Evolutionary conservation across 1,284 basidiomycete species (phyloP).

Genomic region (Tylopilus orsonianus): DNA sequence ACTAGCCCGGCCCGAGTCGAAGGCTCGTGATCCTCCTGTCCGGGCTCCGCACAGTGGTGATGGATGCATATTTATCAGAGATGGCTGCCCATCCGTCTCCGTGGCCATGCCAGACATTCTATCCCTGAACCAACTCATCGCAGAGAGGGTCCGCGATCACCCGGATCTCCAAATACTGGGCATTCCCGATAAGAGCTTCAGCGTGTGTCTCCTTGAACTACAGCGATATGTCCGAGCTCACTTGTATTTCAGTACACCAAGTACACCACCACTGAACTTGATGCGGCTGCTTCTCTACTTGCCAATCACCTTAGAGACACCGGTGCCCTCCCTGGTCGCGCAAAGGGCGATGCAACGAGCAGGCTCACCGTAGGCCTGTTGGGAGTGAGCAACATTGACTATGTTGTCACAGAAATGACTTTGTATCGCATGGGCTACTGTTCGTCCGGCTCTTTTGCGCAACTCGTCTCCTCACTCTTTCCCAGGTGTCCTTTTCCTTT

Average conservation of each 20-base stretch:
- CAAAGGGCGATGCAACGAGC: conserved; percentile 26
- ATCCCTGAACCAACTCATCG: conserved; percentile 29
- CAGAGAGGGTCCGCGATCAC: conserved; percentile 16
- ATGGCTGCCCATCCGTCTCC: not conserved
- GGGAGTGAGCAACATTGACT: conserved; percentile 30
- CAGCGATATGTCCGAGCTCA: not conserved
- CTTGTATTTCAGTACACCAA: conserved; percentile 19
- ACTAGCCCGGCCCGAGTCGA: no score
- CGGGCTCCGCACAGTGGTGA: no score
- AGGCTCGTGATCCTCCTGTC: no score
- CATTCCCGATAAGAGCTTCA: conserved; percentile 22
- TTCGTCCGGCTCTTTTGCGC: conserved; percentile 10
- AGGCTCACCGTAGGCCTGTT: conserved; percentile 29
- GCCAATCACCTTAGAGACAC: conserved; percentile 29
- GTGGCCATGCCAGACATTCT: conserved; percentile 20
- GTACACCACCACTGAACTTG: conserved; percentile 27
- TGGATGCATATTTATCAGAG: no score
- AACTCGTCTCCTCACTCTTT: not conserved
- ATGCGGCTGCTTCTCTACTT: conserved; percentile 29
- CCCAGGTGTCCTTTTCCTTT: conserved; percentile 42
- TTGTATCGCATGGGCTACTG: conserved; percentile 35
- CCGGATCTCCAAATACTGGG: conserved; percentile 23
- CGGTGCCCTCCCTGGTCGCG: conserved; percentile 20
- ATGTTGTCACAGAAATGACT: conserved; percentile 29
- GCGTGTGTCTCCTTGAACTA: conserved; percentile 4